phyloP scores from a whole-genome alignment of 495 filamentous ascomycete species.

The Rhizodiscina lignyota region DNA sequence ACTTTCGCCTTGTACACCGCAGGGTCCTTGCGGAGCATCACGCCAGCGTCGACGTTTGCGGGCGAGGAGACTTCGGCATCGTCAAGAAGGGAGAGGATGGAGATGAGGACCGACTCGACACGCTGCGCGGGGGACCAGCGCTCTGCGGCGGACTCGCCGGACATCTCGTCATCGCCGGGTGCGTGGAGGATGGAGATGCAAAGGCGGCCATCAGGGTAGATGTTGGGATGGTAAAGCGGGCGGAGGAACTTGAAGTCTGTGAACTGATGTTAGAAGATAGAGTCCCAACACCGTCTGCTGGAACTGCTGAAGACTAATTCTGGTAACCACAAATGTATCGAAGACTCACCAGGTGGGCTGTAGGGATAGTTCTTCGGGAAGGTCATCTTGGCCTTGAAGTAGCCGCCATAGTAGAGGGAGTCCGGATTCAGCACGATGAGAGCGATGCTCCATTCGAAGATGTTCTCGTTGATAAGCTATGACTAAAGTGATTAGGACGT shows the following conservation, averaged over 20 bases:
- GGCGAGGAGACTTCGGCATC: conserved; percentile 85
- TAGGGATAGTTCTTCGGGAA: conserved; percentile 88
- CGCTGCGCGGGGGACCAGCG: conserved; percentile 88
- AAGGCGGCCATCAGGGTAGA: conserved; percentile 76
- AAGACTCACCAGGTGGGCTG: conserved; percentile 47
- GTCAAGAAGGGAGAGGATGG: conserved; percentile 83
- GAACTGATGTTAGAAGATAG: background rate
- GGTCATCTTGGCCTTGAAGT: conserved; percentile 76
- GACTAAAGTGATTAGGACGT: too few relatives aligned
- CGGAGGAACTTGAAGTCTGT: conserved; percentile 66
- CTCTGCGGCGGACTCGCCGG: conserved; percentile 74
- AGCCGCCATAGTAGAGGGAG: conserved; percentile 81
- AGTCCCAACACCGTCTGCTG: background rate
- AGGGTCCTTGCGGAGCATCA: conserved; percentile 62
- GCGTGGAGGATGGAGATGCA: conserved; percentile 95
- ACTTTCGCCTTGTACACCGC: conserved; percentile 53
- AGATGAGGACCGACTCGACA: conserved; percentile 85
- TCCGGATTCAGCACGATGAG: conserved; percentile 86
- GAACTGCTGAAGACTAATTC: background rate
- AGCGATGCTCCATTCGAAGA: conserved; percentile 74
- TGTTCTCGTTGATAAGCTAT: conserved; percentile 50
- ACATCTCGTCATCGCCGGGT: conserved; percentile 81
- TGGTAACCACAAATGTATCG: background rate
- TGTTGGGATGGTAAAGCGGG: conserved; percentile 81
- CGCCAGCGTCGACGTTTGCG: conserved; percentile 85